A percentile compares a stretch with the other conserved stretches of the same genome.
phyloP scores from a whole-genome alignment of 2,329 filamentous ascomycete genomes.

The Aspergillus terreus region DNA sequence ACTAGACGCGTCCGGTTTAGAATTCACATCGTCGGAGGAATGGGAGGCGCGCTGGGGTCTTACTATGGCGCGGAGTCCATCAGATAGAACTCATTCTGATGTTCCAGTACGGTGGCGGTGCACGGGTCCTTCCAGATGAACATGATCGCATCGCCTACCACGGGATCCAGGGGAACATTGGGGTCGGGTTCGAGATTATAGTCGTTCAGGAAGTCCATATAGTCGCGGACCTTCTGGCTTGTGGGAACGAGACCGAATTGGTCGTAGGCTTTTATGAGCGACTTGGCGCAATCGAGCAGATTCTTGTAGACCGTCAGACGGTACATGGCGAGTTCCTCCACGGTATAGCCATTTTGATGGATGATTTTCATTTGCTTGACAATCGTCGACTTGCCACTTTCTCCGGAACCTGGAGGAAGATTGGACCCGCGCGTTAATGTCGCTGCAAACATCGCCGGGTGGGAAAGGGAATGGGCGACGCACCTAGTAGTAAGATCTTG shows the following conservation, averaged over 20 bases:
- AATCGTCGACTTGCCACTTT: constrained; percentile 98
- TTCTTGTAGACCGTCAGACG: constrained; percentile 98
- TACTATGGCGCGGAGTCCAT: constrained; percentile 99
- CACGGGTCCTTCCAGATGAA: constrained; percentile 88
- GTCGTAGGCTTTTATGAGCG: constrained; percentile 84
- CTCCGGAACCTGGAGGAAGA: constrained; percentile 71
- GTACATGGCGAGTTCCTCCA: constrained; percentile 91
- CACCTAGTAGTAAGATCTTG: constrained; percentile 94
- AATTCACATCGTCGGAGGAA: constrained; percentile 14
- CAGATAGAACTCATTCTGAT: constrained; percentile 95
- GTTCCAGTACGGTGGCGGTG: constrained; percentile 78
- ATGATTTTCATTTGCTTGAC: constrained; percentile 99
- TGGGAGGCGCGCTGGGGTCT: constrained; percentile 29
- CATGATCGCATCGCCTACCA: constrained; percentile 77
- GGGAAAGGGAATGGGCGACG: constrained; percentile 4
- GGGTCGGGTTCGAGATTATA: constrained; percentile 91
- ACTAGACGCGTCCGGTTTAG: constrained; percentile 48
- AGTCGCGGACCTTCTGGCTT: constrained; percentile 65
- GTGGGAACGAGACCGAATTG: constrained; percentile 84
- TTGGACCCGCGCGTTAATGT: neutral
- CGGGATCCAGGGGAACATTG: constrained; percentile 74
- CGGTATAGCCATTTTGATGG: constrained; percentile 93
- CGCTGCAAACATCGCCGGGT: neutral
- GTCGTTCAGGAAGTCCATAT: constrained; percentile 75
- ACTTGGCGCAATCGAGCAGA: constrained; percentile 91